Evolutionary conservation across 2,329 filamentous ascomycete genomes (phyloP).

Genomic region (Ophiostoma ulmi): DNA sequence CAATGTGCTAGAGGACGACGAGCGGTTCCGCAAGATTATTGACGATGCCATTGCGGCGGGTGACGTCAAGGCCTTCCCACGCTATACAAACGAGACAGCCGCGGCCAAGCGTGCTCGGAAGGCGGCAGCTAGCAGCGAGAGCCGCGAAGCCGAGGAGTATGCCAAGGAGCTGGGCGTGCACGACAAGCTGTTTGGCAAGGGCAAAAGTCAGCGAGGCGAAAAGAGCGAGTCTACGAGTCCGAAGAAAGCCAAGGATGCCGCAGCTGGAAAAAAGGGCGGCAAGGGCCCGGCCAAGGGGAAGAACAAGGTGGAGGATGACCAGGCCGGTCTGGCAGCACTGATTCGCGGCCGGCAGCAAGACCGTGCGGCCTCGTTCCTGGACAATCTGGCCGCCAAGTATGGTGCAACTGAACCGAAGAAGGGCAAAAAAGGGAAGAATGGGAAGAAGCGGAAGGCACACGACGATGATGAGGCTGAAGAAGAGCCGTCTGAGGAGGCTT

Average conservation of each 20-base stretch:
- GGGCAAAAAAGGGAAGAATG: slow-evolving; percentile 51
- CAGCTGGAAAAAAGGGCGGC: neutral
- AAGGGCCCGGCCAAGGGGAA: slow-evolving; percentile 28
- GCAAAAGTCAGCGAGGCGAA: slow-evolving; percentile 36
- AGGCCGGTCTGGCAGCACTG: slow-evolving; percentile 45
- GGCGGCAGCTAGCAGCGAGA: slow-evolving; percentile 58
- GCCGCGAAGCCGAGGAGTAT: slow-evolving; percentile 66
- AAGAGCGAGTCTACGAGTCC: neutral
- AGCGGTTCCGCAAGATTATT: slow-evolving; percentile 74
- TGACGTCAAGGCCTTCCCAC: slow-evolving; percentile 60
- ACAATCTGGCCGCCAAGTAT: slow-evolving; percentile 74
- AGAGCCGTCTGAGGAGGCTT: slow-evolving; percentile 57
- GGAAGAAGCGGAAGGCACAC: slow-evolving; percentile 33
- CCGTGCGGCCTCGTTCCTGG: slow-evolving; percentile 59
- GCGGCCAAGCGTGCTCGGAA: slow-evolving; percentile 55
- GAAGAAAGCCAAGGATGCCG: neutral
- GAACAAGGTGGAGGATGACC: slow-evolving; percentile 30
- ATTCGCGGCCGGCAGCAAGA: slow-evolving; percentile 67
- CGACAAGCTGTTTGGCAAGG: slow-evolving; percentile 63
- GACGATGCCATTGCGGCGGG: slow-evolving; percentile 69
- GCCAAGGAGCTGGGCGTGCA: slow-evolving; percentile 63
- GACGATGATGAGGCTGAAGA: slow-evolving; percentile 53
- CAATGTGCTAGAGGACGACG: slow-evolving; percentile 76
- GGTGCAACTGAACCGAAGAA: slow-evolving; percentile 40
- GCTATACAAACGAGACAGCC: slow-evolving; percentile 70